Percentiles rank a stretch among this genome's conserved stretches.
Evolutionary conservation across 1,284 basidiomycete species (phyloP).

Genomic region (Cystobasidiaceae sp.): DNA sequence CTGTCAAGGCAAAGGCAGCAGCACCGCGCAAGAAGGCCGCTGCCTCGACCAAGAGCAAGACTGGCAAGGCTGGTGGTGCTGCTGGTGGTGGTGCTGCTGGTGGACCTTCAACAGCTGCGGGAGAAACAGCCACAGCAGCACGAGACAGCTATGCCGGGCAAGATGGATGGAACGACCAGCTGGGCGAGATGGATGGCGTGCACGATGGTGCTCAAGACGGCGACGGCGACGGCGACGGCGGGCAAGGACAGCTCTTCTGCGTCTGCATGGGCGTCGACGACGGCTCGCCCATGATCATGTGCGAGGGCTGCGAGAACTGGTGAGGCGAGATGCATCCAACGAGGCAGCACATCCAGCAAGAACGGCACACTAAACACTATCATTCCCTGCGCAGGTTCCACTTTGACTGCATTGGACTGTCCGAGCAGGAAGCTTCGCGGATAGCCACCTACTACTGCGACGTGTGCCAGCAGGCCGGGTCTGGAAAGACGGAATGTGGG

Average conservation of each 20-base stretch:
- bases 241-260: slow-evolving; percentile 32
- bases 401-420: slow-evolving; percentile 42
- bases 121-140: background rate
- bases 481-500: slow-evolving; percentile 41
- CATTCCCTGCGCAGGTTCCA: slow-evolving; percentile 41
- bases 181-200: background rate
- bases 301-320: slow-evolving; percentile 67
- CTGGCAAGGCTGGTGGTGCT: slow-evolving; percentile 6
- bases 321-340: slow-evolving; percentile 48
- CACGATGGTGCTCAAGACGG: background rate
- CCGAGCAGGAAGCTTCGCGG: slow-evolving; percentile 35
- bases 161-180: background rate
- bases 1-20: slow-evolving; percentile 10
- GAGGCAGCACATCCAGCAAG: background rate
- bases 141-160: background rate
- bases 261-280: slow-evolving; percentile 54
- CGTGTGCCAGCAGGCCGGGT: slow-evolving; percentile 42
- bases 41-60: background rate
- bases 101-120: background rate
- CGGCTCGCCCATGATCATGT: slow-evolving; percentile 73
- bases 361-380: background rate
- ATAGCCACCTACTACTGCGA: slow-evolving; percentile 44
- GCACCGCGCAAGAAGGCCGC: slow-evolving; percentile 5
- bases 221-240: background rate
- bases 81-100: background rate